Evolutionary conservation across 1,284 basidiomycete genomes (phyloP), one percentile per base, ranked within the genome.

Genomic region (Apiotrichum akiyoshidainum): DNA sequence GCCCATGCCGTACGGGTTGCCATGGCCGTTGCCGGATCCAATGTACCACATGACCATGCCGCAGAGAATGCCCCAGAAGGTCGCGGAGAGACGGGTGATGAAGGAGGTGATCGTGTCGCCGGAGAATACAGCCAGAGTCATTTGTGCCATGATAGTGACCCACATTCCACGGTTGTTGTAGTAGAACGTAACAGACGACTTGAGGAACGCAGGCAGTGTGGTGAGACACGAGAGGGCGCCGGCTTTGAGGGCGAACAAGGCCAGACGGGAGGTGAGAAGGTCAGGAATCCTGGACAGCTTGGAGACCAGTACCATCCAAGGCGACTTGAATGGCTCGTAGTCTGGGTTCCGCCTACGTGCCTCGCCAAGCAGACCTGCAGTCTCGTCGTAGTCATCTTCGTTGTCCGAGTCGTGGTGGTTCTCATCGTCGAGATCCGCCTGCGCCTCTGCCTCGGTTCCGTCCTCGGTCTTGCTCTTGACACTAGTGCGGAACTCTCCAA

Each of bases 61-160:
- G 8, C 85, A 71, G 1, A 87, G 58, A 2, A 86, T 85, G 10
- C 90, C 90, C 57, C 83, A 78, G 65, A 90, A 86, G 0, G 89
- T 89, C 45, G 84, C 84, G 5, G 84, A 50, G 14, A 89, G 79
- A 57, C 89, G 82, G 1, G 84, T 81, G 2, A 85, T 76, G 46
- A 88, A 82, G 1, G 84, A 86, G 54, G 87, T 86, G 0, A 84
- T 83, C 0, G 89, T 92, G 60, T 91, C 89, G 1, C 89, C 90
- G 55, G 58, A 51, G 11, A 51, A 60, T 8, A 60, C 58, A 2
- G 58, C 58, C 12, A 63, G 53, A 6, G 61, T 63, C 51, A 63
- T 55, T 53, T 60, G 58, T 41, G 61, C 61, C 61, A 76, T 74
- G 61, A 73, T 68, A 2, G 69, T 70, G 22, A 55, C 61, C 74